These are phyloP conservation scores for Peniophora sp. DNA, from an alignment of 1,284 basidiomycete genomes.

Conservation along the genomic window DNA sequence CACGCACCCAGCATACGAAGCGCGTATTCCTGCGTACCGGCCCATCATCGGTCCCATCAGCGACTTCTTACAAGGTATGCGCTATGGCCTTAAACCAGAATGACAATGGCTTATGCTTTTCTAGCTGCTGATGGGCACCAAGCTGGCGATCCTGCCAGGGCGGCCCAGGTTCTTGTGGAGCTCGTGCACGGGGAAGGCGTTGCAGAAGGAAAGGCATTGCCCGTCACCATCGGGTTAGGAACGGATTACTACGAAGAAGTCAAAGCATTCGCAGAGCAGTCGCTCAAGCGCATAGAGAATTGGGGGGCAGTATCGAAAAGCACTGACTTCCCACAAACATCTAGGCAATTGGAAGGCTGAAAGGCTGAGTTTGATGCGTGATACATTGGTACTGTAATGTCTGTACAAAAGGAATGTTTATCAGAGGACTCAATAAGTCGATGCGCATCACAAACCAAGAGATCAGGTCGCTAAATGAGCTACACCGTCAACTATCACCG, in stretches of 20 bases:
- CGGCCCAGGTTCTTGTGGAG: conserved; percentile 21
- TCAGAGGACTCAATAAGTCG: too few relatives aligned
- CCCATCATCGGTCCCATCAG: neutral
- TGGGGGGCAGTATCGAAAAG: conserved; percentile 17
- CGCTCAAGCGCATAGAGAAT: conserved; percentile 15
- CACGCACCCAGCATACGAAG: conserved; percentile 22
- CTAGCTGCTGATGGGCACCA: conserved; percentile 18
- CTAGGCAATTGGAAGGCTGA: too few relatives aligned
- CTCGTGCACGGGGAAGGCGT: conserved; percentile 21
- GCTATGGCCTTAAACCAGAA: conserved; percentile 12
- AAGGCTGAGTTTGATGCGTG: too few relatives aligned
- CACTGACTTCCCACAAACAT: neutral
- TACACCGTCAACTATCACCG: too few relatives aligned
- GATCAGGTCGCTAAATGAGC: too few relatives aligned
- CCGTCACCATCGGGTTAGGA: conserved; percentile 18
- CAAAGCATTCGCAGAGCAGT: conserved; percentile 11
- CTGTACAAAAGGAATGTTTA: too few relatives aligned
- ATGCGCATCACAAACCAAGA: too few relatives aligned
- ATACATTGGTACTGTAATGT: too few relatives aligned
- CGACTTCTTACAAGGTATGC: conserved; percentile 15
- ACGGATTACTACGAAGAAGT: conserved; percentile 17
- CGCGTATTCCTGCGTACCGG: conserved; percentile 29
- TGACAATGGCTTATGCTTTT: conserved; percentile 5
- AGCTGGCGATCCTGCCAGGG: conserved; percentile 24
- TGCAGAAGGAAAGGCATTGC: conserved; percentile 16